phyloP scores from a whole-genome alignment of 202 grass and related monocot genomes.

The Digitaria exilis region DNA sequence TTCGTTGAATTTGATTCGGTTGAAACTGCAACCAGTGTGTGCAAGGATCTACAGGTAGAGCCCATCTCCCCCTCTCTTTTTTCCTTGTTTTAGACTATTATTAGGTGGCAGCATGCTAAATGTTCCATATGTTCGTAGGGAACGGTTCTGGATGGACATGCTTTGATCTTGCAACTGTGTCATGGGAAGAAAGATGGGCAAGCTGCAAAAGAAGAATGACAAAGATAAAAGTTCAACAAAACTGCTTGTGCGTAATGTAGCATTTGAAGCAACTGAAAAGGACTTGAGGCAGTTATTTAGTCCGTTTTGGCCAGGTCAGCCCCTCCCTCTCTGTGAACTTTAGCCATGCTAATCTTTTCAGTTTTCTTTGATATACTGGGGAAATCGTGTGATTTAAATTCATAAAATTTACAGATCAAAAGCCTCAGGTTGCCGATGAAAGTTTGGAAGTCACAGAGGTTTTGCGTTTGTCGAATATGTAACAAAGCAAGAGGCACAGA shows the following conservation, averaged over 20 bases:
- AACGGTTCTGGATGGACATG: conserved; percentile 92
- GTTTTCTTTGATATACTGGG: not conserved
- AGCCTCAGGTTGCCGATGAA: conserved; percentile 90
- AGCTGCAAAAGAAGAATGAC: conserved; percentile 60
- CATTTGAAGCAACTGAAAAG: conserved; percentile 88
- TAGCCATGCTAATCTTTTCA: not conserved
- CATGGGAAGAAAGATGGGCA: conserved; percentile 71
- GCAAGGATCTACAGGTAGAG: conserved; percentile 86
- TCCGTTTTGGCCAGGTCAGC: conserved; percentile 94
- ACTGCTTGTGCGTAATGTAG: conserved; percentile 91
- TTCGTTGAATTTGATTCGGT: conserved; percentile 94
- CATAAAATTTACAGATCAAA: conserved; percentile 64
- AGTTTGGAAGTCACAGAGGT: conserved; percentile 89
- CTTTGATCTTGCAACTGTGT: conserved; percentile 90
- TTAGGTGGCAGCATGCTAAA: conserved; percentile 17
- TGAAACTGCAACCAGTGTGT: conserved; percentile 81
- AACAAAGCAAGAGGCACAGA: conserved; percentile 92
- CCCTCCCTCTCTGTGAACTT: not conserved
- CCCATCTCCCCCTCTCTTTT: not conserved
- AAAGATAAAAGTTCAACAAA: conserved; percentile 92
- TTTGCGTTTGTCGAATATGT: conserved; percentile 90
- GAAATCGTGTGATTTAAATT: conserved; percentile 7
- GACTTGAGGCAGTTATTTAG: conserved; percentile 91
- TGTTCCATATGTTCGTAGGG: conserved; percentile 50
- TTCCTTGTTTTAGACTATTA: not conserved